Conservation (phyloP, 2,329 filamentous ascomycete species). For the Cladophialophora chaetospira region DNA sequence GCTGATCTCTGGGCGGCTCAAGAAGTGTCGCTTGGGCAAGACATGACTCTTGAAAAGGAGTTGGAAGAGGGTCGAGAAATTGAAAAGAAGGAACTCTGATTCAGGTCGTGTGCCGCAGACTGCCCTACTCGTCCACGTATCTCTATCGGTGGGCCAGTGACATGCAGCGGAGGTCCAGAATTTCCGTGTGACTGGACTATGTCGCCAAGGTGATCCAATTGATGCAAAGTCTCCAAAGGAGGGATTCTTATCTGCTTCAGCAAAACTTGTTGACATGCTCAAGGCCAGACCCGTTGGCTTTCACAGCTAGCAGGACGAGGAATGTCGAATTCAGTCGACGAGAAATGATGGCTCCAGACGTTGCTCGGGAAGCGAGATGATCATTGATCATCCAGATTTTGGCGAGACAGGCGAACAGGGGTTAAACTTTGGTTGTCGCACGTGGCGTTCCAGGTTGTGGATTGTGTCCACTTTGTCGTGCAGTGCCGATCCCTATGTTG, state of each 20-base stretch:
- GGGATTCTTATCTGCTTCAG: too few species aligned
- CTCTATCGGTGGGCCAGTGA: too few species aligned
- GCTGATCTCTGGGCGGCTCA: constrained; percentile 80
- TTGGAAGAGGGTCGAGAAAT: constrained; percentile 38
- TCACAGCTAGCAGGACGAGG: not conserved
- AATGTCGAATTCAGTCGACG: not conserved
- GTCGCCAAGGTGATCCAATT: too few species aligned
- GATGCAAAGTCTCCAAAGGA: too few species aligned
- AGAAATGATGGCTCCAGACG: not conserved
- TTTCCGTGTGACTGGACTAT: too few species aligned
- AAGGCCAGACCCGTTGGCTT: not conserved
- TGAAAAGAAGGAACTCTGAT: constrained; percentile 11
- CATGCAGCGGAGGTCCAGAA: too few species aligned
- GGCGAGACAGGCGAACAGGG: not conserved
- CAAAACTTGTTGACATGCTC: too few species aligned
- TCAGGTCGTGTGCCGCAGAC: not conserved
- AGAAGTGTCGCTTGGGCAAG: constrained; percentile 56
- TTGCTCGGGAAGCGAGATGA: constrained; percentile 14
- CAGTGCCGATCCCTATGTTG: not conserved
- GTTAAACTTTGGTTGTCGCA: not conserved
- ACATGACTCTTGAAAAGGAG: constrained; percentile 45
- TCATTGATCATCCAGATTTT: not conserved
- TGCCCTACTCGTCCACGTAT: not conserved
- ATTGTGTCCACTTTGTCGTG: not conserved
- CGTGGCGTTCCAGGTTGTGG: constrained; percentile 11